Evolutionary conservation across 2,329 filamentous ascomycete species (phyloP).

Genomic region (Pseudofabraea citricarpa): DNA sequence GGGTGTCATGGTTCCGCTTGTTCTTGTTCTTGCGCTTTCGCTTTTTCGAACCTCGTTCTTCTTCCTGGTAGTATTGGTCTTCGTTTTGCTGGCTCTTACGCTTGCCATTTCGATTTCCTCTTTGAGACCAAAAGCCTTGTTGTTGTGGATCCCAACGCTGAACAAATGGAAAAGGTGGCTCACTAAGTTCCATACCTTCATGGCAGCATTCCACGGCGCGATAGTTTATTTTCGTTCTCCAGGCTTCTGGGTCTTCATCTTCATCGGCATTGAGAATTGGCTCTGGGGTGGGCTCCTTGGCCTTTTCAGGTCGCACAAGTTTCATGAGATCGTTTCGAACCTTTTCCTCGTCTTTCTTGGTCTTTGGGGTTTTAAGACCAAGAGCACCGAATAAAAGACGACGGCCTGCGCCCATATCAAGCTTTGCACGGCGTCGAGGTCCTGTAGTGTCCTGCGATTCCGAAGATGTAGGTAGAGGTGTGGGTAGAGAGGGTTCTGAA

Average conservation of each 20-base stretch:
- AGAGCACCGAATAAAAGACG: constrained; percentile 69
- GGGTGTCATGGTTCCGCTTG: constrained; percentile 36
- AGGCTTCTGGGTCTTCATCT: constrained; percentile 54
- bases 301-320: constrained; percentile 38
- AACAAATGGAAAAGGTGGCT: constrained; percentile 84
- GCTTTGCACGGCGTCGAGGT: constrained; percentile 17
- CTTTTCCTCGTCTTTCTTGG: constrained; percentile 61
- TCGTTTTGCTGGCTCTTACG: constrained; percentile 41
- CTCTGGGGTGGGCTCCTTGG: constrained; percentile 16
- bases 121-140: constrained; percentile 38
- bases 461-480: constrained; percentile 6
- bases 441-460: constrained; percentile 8
- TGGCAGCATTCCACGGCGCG: constrained; percentile 79
- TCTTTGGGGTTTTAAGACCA: constrained; percentile 64
- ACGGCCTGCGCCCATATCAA: constrained; percentile 58
- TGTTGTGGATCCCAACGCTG: constrained; percentile 86
- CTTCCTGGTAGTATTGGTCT: constrained; percentile 35
- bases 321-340: constrained; percentile 56
- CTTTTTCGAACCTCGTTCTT: constrained; percentile 38
- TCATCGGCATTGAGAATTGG: constrained; percentile 11
- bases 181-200: constrained; percentile 61
- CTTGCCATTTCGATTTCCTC: constrained; percentile 37
- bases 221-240: constrained; percentile 70
- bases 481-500: background rate
- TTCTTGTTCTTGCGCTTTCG: constrained; percentile 39